Evolutionary conservation across 192 early-diverging fungal genomes (phyloP), one percentile per base, ranked within the genome.

Genomic region (Geosiphon pyriformis): DNA sequence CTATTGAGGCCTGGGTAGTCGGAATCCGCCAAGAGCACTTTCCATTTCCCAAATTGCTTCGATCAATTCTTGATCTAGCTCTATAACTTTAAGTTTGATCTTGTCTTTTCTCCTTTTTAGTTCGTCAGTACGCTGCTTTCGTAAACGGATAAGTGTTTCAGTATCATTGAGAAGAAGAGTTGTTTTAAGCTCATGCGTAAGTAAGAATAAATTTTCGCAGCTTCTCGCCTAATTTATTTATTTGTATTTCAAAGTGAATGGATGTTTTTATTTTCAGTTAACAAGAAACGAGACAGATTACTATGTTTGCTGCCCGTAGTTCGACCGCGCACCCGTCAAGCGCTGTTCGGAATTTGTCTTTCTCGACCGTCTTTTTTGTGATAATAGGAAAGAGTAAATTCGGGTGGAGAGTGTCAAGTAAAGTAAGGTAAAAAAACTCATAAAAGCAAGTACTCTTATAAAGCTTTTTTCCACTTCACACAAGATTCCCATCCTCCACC

Each of bases 31-130:
- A 17, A 67, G 47, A 10, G 53, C 65, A 46, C 65, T 57, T 46
- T 67, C 65, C 33, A 67, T 67, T 47, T 67, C 65, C 65, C 65
- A 67, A 47, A 67, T 67, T 6, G 65, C 65, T 47, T 56, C 35
- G 20, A 27, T 47, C 29, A 67, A 3, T 18, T 23, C 65, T 37
- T 67, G 35, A 48, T 67, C 53, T 29, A 67, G 30, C 30, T 67
- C 23, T 33, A 67, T 10, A 47, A 67, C 33, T 57, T 67, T 67
- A 0, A 12, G n/a, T 57, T 67, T 67, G 29, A 67, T 67, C n/a
- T 67, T 67, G 30, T 37, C 27, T 1, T 46, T 67, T 20, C 65
- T 26, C 26, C 33, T 18, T 47, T 42, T 55, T 20, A 55, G 22
- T 7, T 23, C 65, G n/a, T 67, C 53, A 27, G 30, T 47, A 30